A percentile compares a stretch with the other conserved stretches of the same genome.
These are phyloP conservation scores for Cyberlindnera japonica DNA, from an alignment of 805 yeast species.

Conservation along the genomic window DNA sequence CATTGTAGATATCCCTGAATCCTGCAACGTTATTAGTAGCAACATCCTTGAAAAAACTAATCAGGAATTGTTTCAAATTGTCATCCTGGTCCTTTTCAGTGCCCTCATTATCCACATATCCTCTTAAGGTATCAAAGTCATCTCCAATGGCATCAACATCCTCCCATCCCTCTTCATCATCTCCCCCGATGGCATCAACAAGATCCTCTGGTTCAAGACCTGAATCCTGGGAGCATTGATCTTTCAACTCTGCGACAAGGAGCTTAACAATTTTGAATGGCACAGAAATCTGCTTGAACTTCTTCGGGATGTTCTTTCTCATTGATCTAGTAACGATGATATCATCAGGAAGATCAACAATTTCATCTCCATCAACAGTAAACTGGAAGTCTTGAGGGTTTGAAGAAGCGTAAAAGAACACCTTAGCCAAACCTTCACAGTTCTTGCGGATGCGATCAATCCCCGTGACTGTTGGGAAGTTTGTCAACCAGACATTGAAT, in stretches of 20 bases:
- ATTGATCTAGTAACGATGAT: constrained; percentile 83
- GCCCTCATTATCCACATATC: constrained; percentile 47
- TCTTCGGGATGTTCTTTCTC: constrained; percentile 48
- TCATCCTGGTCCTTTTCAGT: constrained; percentile 11
- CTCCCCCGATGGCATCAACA: constrained; percentile 67
- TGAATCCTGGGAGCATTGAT: constrained; percentile 40
- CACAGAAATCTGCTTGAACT: constrained; percentile 63
- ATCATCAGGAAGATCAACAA: constrained; percentile 53
- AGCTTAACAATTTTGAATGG: constrained; percentile 70
- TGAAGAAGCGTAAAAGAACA: constrained; percentile 52
- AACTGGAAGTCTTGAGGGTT: constrained; percentile 42
- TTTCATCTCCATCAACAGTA: constrained; percentile 72
- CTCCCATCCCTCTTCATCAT: constrained; percentile 68
- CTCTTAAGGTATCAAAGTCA: constrained; percentile 57
- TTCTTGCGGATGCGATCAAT: constrained; percentile 57
- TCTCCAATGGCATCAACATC: constrained; percentile 68
- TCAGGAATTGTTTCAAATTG: constrained; percentile 35
- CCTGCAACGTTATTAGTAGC: constrained; percentile 40
- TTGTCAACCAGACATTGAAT: constrained; percentile 76
- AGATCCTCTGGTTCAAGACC: constrained; percentile 11
- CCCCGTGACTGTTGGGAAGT: constrained; percentile 80
- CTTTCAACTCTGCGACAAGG: constrained; percentile 62
- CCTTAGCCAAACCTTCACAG: constrained; percentile 65
- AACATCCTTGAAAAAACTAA: constrained; percentile 47
- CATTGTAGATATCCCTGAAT: constrained; percentile 50